Base-by-base conservation (phyloP, 2,329 filamentous ascomycete species). In the Cordyceps cicadae region DNA sequence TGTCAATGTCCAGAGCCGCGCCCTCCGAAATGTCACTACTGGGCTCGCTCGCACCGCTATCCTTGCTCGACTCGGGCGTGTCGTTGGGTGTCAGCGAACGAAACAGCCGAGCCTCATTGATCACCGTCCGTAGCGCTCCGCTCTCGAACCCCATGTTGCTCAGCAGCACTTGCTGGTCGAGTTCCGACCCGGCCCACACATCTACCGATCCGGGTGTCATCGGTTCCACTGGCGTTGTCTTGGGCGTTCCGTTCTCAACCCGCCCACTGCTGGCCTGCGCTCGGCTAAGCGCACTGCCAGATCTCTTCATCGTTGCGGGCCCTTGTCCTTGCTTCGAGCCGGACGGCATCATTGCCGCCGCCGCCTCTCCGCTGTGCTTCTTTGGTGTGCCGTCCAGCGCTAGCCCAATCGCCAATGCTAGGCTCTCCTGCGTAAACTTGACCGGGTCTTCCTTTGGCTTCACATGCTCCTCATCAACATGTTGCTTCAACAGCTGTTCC, bases 11-110 rank as follows among this genome's bases (percentile, higher is more conserved):
- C 15, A 85, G 73, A 17, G 73, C 70, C 3, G 78, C 76, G 5
- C 75, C 76, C 61, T 87, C 84, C 3, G 82, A 79, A 19, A 86
- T 80, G 65, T 87, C 84, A 67, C 83, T 86, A 63, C 80, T 86
- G 11, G 82, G 81, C 66, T 87, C 84, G 46, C 84, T 85, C 9
- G 75, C 70, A 4, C 81, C 79, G 65, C 79, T 80, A 61, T 87
- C 83, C 69, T 86, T 85, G 70, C 77, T 82, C 2, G 84, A 87
- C 65, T 86, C 84, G 0, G 84, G 85, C 8, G 85, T 87, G 67
- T 87, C 83, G 39, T 85, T 84, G 0, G 84, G 83, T 26, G 84
- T 84, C 61, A 81, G 72, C 1, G 80, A 78, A 21, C 79, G 78
- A 66, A 83, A 85, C 9, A 81, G 72, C 59, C 71, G 76, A 68